A percentile compares a stretch with the other conserved stretches of the same genome.
phyloP scores from a whole-genome alignment of 2,329 filamentous ascomycete species.

The Ceratocystis cacaofunesta region DNA sequence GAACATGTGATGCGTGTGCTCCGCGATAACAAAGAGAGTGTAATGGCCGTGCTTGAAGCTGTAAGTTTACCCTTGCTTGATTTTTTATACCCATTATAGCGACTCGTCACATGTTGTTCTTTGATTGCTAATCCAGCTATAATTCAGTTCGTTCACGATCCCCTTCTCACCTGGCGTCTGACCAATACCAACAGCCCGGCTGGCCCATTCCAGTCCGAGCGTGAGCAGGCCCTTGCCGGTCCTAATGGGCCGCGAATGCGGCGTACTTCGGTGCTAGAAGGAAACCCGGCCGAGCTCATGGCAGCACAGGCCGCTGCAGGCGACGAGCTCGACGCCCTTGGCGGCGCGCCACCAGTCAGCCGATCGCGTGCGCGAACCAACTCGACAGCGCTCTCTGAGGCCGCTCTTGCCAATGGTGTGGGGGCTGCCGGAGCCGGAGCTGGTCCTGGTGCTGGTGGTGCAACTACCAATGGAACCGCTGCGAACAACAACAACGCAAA shows the following conservation, averaged over 20 bases:
- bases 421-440: slow-evolving; percentile 17
- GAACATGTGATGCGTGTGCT: slow-evolving; percentile 97
- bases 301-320: slow-evolving; percentile 27
- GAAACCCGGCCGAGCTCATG: slow-evolving; percentile 44
- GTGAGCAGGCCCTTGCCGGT: slow-evolving; percentile 38
- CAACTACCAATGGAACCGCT: background rate
- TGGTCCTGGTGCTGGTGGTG: background rate
- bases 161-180: slow-evolving; percentile 93
- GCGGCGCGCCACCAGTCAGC: slow-evolving; percentile 33
- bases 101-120: background rate
- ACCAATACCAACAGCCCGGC: slow-evolving; percentile 47
- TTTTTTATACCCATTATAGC: background rate
- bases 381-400: slow-evolving; percentile 32
- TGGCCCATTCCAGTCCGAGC: slow-evolving; percentile 50
- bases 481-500: slow-evolving; percentile 19
- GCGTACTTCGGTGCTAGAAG: slow-evolving; percentile 53
- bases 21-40: slow-evolving; percentile 90
- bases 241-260: slow-evolving; percentile 38
- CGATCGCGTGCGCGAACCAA: slow-evolving; percentile 46
- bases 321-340: slow-evolving; percentile 22
- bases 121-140: slow-evolving; percentile 41
- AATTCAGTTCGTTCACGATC: slow-evolving; percentile 97
- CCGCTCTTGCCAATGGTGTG: slow-evolving; percentile 26
- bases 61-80: slow-evolving; percentile 41
- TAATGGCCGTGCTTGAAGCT: slow-evolving; percentile 96